phyloP scores from a whole-genome alignment of 2,329 filamentous ascomycete species.

The Exserohilum turcica region DNA sequence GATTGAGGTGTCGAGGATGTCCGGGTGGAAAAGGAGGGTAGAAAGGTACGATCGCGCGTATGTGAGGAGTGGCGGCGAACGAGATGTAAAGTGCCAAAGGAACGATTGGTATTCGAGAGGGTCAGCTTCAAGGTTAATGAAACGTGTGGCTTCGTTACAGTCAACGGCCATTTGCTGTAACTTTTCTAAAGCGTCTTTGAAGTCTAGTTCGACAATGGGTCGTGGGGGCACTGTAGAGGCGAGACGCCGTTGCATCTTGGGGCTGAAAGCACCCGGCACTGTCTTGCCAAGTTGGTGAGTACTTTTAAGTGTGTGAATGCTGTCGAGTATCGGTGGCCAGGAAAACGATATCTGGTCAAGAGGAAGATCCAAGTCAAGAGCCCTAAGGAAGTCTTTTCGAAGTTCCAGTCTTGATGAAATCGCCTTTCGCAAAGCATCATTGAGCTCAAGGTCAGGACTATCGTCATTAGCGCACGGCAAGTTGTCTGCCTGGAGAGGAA shows the following conservation, averaged over 20 bases:
- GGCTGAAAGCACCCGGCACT: constrained; percentile 81
- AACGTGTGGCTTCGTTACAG: constrained; percentile 61
- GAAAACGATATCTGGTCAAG: constrained; percentile 32
- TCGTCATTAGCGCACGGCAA: constrained; percentile 14
- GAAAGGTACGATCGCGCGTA: constrained; percentile 83
- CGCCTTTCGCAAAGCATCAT: constrained; percentile 55
- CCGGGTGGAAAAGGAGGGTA: constrained; percentile 72
- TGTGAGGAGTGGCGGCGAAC: constrained; percentile 80
- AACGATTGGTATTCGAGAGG: constrained; percentile 62
- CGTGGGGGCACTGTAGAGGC: constrained; percentile 93
- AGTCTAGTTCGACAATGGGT: constrained; percentile 79
- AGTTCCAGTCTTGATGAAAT: constrained; percentile 70
- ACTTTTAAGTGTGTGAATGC: constrained; percentile 61
- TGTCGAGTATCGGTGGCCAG: constrained; percentile 47
- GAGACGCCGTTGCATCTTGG: constrained; percentile 86
- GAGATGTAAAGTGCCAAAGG: constrained; percentile 73
- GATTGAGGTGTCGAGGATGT: constrained; percentile 68
- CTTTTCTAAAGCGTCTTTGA: constrained; percentile 72
- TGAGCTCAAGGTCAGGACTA: constrained; percentile 37
- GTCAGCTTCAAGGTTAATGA: constrained; percentile 34
- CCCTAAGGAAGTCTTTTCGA: constrained; percentile 65
- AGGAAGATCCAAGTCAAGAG: constrained; percentile 51
- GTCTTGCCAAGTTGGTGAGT: constrained; percentile 67
- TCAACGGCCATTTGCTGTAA: constrained; percentile 75
- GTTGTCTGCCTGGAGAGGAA: background rate